Percentiles rank a stretch among this genome's conserved stretches.
These are phyloP conservation scores for Chytriomyces confervae DNA, from an alignment of 192 early-diverging fungal genomes.

Conservation along the genomic window DNA sequence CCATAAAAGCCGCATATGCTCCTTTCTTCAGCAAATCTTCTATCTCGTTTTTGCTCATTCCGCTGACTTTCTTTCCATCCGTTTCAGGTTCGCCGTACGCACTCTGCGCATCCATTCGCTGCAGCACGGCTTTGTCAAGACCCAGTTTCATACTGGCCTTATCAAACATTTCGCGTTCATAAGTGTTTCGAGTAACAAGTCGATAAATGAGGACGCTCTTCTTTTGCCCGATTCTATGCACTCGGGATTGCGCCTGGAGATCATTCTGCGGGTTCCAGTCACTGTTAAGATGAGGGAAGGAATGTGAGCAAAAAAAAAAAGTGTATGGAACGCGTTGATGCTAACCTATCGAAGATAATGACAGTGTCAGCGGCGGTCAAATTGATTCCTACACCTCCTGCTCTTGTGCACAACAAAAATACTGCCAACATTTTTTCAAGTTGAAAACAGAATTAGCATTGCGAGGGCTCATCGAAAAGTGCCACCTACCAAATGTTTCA, in stretches of 20 bases:
- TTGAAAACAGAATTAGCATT: not conserved
- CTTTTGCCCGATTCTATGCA: constrained; percentile 89
- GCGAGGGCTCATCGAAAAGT: not conserved
- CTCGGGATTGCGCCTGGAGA: constrained; percentile 81
- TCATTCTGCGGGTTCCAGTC: constrained; percentile 95
- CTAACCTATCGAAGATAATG: constrained; percentile 84
- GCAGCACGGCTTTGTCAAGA: constrained; percentile 78
- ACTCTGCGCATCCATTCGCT: constrained; percentile 67
- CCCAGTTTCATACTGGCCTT: constrained; percentile 86
- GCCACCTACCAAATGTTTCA: constrained; percentile 65
- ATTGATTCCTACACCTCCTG: constrained; percentile 89
- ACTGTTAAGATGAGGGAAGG: constrained; percentile 19
- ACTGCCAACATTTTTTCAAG: constrained; percentile 42
- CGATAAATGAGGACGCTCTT: constrained; percentile 79
- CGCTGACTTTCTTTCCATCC: constrained; percentile 42
- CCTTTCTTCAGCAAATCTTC: constrained; percentile 88
- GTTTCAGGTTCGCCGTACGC: constrained; percentile 40
- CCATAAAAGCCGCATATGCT: constrained; percentile 85
- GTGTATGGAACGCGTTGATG: constrained; percentile 50
- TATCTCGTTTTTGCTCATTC: constrained; percentile 76
- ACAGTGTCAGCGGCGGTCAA: constrained; percentile 85
- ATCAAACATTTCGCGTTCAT: constrained; percentile 91
- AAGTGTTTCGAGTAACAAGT: constrained; percentile 80
- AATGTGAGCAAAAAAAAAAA: constrained; percentile 4
- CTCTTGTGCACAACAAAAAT: constrained; percentile 83